These are phyloP conservation scores for Scutellospora calospora DNA, from an alignment of 371 early-diverging fungal species.

Conservation along the genomic window DNA sequence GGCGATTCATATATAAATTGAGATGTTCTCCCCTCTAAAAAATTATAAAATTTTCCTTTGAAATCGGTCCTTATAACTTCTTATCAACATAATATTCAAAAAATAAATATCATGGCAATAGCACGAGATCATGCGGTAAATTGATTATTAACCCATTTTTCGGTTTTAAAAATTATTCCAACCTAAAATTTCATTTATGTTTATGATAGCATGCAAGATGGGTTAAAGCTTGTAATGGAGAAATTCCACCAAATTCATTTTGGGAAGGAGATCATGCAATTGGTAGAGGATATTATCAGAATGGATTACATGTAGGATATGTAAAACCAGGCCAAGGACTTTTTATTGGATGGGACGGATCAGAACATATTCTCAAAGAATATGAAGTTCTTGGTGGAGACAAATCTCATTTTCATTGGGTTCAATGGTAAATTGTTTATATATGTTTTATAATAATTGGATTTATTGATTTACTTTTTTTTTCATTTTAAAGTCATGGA, in stretches of 20 bases:
- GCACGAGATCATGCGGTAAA: too few relatives aligned
- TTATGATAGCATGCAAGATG: too few relatives aligned
- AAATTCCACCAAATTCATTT: slow-evolving; percentile 5
- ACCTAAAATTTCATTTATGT: too few relatives aligned
- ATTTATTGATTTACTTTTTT: not conserved
- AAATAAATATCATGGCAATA: too few relatives aligned
- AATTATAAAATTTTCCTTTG: too few relatives aligned
- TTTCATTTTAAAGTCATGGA: not conserved
- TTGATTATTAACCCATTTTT: too few relatives aligned
- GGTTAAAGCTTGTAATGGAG: too few relatives aligned
- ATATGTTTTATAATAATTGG: not conserved
- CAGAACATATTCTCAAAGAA: not conserved
- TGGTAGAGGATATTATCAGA: not conserved
- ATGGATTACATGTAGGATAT: slow-evolving; percentile 19
- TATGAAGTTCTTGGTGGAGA: slow-evolving; percentile 15
- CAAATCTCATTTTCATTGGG: slow-evolving; percentile 19
- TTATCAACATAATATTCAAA: too few relatives aligned
- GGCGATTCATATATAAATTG: too few relatives aligned
- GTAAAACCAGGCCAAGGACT: not conserved
- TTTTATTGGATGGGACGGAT: not conserved
- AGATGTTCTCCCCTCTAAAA: too few relatives aligned
- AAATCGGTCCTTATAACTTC: too few relatives aligned
- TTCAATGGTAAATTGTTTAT: not conserved
- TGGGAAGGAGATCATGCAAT: not conserved
- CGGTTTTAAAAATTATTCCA: too few relatives aligned